Percentiles rank a stretch among this genome's conserved stretches.
Conservation (phyloP, 2,329 filamentous ascomycete species). For the Diaporthe humulicola region DNA sequence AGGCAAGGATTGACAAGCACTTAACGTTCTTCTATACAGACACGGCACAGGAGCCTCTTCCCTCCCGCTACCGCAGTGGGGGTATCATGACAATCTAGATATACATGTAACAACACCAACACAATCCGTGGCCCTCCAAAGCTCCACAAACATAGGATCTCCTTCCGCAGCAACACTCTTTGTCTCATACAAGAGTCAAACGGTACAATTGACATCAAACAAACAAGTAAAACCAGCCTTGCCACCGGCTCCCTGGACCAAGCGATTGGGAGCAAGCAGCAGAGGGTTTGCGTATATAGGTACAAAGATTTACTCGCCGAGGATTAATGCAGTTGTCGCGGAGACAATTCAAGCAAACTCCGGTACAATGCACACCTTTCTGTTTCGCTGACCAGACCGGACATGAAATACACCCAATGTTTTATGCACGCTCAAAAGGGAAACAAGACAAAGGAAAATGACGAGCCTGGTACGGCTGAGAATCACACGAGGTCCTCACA, state of each 20-base stretch:
- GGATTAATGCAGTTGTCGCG: not conserved
- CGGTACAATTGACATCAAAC: not conserved
- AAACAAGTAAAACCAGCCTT: not conserved
- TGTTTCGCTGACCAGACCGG: conserved; percentile 7
- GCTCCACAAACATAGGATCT: not conserved
- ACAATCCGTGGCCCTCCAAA: conserved; percentile 1
- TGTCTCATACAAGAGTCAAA: not conserved
- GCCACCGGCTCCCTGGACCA: too few species aligned
- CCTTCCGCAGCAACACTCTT: not conserved
- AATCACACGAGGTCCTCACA: not conserved
- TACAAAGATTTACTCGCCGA: not conserved
- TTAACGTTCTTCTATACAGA: conserved; percentile 15
- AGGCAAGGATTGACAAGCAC: conserved; percentile 1
- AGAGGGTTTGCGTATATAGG: not conserved
- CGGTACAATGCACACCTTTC: conserved; percentile 15
- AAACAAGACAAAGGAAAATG: conserved; percentile 23
- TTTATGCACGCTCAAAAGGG: conserved; percentile 22
- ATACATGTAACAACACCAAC: conserved; percentile 23
- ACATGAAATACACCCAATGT: conserved; percentile 19
- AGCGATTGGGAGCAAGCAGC: not conserved
- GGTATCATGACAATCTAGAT: conserved; percentile 31
- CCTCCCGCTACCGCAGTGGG: conserved; percentile 27
- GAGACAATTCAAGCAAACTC: conserved; percentile 11
- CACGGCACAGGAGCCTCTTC: conserved; percentile 28
- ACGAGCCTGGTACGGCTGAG: not conserved